Evolutionary conservation across 305 asterid genomes (phyloP).

Genomic region (Fraxinus platypoda): DNA sequence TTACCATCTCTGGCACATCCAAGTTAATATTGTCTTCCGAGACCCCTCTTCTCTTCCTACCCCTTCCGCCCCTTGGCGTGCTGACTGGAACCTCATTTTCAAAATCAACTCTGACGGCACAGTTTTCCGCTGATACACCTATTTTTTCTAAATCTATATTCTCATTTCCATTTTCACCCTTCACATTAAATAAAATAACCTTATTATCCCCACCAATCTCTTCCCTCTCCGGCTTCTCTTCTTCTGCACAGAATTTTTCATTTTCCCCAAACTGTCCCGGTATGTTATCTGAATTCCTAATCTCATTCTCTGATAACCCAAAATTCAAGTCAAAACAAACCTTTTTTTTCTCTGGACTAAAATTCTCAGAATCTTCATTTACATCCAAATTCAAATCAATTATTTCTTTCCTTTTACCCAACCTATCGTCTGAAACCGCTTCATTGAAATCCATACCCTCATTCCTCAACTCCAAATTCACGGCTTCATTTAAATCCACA

Average conservation of each 20-base stretch:
- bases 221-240: conserved; percentile 28
- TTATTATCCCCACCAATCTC: conserved; percentile 31
- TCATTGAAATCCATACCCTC: conserved; percentile 28
- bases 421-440: conserved; percentile 24
- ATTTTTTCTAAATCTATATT: conserved; percentile 23
- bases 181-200: conserved; percentile 20
- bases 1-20: conserved; percentile 33
- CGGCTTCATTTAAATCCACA: conserved; percentile 47
- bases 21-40: conserved; percentile 26
- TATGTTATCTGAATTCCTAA: conserved; percentile 33
- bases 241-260: conserved; percentile 25
- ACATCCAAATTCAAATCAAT: conserved; percentile 81
- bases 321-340: conserved; percentile 79
- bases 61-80: conserved; percentile 47
- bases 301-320: conserved; percentile 55
- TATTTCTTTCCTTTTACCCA: conserved; percentile 30
- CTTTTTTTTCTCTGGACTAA: conserved; percentile 34
- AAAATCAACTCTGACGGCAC: conserved; percentile 28
- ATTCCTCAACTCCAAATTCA: conserved; percentile 31
- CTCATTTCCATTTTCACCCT: conserved; percentile 27
- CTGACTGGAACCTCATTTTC: conserved; percentile 39
- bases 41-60: conserved; percentile 64
- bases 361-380: conserved; percentile 39
- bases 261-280: conserved; percentile 27
- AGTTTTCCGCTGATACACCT: conserved; percentile 28